Base-by-base conservation (phyloP, 164 flowering plant species). In the Akebia trifoliata region DNA sequence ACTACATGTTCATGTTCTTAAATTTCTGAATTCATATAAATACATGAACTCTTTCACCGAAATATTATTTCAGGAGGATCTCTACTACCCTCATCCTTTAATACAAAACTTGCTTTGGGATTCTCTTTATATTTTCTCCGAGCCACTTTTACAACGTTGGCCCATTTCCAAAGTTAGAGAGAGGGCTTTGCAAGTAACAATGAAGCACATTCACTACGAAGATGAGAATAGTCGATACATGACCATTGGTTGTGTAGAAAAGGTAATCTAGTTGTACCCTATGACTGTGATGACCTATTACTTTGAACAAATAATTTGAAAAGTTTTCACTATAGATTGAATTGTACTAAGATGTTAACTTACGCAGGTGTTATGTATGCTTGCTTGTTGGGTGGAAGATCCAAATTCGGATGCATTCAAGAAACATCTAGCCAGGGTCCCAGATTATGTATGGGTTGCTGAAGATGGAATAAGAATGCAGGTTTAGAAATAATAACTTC, bases 381-480 rank as follows among this genome's bases (percentile, higher is more conserved):
- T 77, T 59, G 69, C 72, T 10, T 75, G 80, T 51, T 80, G 84
- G 84, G 81, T 71, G 29, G 84, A 80, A 65, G 80, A 75, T 59
- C 81, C 83, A 22, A 69, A 74, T 52, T 70, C 74, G 22, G 74
- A 72, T 26, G 77, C 77, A 42, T 76, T 61, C 53, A 72, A 72
- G 52, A 52, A 55, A 12, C 81, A 79, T 54, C 72, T 79, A 15
- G 73, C 77, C 0, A 64, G 81, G 50, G 44, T 79, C 38, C 68
- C 62, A 18, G 83, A 79, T 51, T 76, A 72, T 52, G 61, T 57
- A 10, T 76, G 84, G 79, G 20, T 76, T 47, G 84, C 84, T 40
- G 81, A 79, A 68, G 84, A 79, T 72, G 83, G 83, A 46, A 54
- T 75, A 54, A 60, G 69, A 32, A 35, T 72, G 51, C 69, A 70